A percentile compares a stretch with the other conserved stretches of the same genome.
phyloP scores from a whole-genome alignment of 768 basidiomycete genomes.

The Boletus eberwhitei region DNA sequence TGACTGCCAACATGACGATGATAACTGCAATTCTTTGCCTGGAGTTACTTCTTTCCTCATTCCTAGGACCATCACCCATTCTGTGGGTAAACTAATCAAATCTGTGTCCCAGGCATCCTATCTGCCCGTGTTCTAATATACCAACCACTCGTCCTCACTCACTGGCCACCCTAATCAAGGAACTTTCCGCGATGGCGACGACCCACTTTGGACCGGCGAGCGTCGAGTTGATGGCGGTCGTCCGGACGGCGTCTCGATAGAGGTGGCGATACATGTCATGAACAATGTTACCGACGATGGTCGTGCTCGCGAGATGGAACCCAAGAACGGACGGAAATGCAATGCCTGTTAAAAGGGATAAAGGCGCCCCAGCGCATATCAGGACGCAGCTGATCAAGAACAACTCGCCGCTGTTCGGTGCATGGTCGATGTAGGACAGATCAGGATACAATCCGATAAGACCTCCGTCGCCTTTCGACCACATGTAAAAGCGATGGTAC shows the following conservation, averaged over 20 bases:
- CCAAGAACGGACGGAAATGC: constrained; percentile 14
- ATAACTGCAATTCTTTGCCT: constrained; percentile 31
- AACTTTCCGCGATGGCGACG: constrained; percentile 46
- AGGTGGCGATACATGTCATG: constrained; percentile 52
- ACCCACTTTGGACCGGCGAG: constrained; percentile 37
- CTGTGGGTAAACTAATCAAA: constrained; percentile 58
- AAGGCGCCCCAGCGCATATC: constrained; percentile 9
- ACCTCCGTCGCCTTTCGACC: constrained; percentile 55
- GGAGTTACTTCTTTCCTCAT: constrained; percentile 44
- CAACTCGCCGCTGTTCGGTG: constrained; percentile 50
- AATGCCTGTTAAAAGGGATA: constrained; percentile 13
- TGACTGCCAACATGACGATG: constrained; percentile 4
- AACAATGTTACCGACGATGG: constrained; percentile 39
- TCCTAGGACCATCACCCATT: constrained; percentile 36
- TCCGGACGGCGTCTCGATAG: constrained; percentile 38
- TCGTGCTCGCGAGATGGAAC: constrained; percentile 24
- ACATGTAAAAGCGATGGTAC: constrained; percentile 55
- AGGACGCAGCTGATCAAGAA: constrained; percentile 29
- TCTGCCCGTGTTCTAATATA: constrained; percentile 43
- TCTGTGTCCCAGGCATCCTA: constrained; percentile 33
- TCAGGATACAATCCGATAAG: constrained; percentile 48
- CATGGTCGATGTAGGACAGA: constrained; percentile 41
- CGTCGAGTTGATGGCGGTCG: constrained; percentile 32
- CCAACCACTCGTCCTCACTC: constrained; percentile 49
- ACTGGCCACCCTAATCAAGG: constrained; percentile 48